Evolutionary conservation across 805 yeast species (phyloP).

Genomic region (Wickerhamiella nectarea): DNA sequence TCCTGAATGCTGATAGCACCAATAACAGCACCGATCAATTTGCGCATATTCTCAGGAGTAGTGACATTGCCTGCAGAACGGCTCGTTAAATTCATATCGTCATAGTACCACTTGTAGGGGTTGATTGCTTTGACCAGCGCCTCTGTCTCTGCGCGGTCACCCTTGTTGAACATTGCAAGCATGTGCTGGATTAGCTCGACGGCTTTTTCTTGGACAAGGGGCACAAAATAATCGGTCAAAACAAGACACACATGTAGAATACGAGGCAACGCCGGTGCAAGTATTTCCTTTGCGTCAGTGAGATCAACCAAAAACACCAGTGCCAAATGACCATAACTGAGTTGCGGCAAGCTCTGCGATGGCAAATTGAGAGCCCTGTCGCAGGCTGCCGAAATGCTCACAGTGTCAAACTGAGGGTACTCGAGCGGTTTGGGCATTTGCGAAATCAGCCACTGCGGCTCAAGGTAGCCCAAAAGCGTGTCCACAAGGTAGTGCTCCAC

Average conservation of each 20-base stretch:
- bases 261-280: conserved; percentile 49
- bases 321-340: conserved; percentile 79
- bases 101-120: conserved; percentile 64
- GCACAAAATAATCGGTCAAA: conserved; percentile 74
- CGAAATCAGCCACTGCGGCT: conserved; percentile 86
- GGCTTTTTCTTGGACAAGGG: conserved; percentile 75
- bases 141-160: conserved; percentile 9
- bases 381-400: conserved; percentile 39
- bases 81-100: conserved; percentile 63
- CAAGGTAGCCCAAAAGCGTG: conserved; percentile 51
- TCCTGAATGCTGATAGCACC: conserved; percentile 36
- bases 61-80: conserved; percentile 46
- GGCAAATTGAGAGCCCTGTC: conserved; percentile 26
- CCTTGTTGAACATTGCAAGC: conserved; percentile 28
- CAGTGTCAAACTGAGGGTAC: conserved; percentile 26
- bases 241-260: conserved; percentile 69
- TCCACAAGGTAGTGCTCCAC: conserved; percentile 48
- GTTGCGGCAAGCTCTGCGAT: conserved; percentile 34
- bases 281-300: conserved; percentile 47
- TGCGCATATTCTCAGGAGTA: conserved; percentile 77
- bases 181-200: conserved; percentile 58
- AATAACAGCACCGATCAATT: conserved; percentile 43
- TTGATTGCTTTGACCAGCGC: conserved; percentile 10
- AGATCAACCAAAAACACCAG: conserved; percentile 75
- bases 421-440: conserved; percentile 31